phyloP scores from a whole-genome alignment of 768 basidiomycete species.

The Mycena vitilis region DNA sequence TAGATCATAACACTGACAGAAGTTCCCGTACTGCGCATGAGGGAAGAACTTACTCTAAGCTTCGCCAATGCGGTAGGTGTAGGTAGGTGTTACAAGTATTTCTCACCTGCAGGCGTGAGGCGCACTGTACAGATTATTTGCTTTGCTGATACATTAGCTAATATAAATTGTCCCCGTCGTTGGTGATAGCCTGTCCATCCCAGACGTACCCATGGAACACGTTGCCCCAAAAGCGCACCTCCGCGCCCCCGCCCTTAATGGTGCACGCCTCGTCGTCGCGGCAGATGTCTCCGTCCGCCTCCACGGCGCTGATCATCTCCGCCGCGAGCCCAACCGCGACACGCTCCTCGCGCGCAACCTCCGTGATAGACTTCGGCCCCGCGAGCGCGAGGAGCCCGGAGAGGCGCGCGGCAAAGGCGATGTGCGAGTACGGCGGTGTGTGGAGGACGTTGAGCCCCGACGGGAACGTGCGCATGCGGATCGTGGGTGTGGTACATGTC shows the following conservation, averaged over 20 bases:
- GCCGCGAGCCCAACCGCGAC: conserved; percentile 78
- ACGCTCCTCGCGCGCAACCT: conserved; percentile 78
- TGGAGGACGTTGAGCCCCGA: conserved; percentile 87
- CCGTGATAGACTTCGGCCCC: conserved; percentile 69
- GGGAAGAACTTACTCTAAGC: too few relatives aligned
- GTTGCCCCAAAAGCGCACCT: conserved; percentile 82
- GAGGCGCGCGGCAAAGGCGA: conserved; percentile 77
- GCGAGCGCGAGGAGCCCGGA: conserved; percentile 61
- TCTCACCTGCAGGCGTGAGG: too few relatives aligned
- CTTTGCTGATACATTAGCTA: conserved; percentile 1
- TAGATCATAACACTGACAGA: too few relatives aligned
- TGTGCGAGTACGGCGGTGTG: conserved; percentile 78
- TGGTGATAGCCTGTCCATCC: conserved; percentile 68
- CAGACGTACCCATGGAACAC: conserved; percentile 74
- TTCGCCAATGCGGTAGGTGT: too few relatives aligned
- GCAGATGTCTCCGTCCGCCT: conserved; percentile 76
- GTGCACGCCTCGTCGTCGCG: conserved; percentile 72
- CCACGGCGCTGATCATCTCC: conserved; percentile 84
- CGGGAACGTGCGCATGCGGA: conserved; percentile 73
- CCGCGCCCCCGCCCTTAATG: conserved; percentile 59
- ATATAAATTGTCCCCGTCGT: neutral
- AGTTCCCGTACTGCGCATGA: too few relatives aligned
- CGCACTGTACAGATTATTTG: too few relatives aligned
- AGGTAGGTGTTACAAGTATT: too few relatives aligned
- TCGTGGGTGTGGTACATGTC: conserved; percentile 71